Evolutionary conservation across 2,329 filamentous ascomycete species (phyloP).

Genomic region (Emergomyces africanus): DNA sequence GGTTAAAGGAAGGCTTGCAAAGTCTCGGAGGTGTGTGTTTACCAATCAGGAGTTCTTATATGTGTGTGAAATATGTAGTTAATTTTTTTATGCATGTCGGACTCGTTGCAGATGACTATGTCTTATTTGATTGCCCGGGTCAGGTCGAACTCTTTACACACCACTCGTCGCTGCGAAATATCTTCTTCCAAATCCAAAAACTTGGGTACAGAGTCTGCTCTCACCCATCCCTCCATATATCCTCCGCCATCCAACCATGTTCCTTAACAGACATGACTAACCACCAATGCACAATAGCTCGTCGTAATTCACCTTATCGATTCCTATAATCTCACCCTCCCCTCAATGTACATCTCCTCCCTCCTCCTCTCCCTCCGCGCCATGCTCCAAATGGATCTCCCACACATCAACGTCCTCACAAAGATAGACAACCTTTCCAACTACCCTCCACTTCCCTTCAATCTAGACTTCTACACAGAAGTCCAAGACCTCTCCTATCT

Average conservation of each 20-base stretch:
- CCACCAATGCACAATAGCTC: conserved; percentile 44
- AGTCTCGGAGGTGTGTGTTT: conserved; percentile 50
- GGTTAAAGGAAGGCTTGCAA: conserved; percentile 71
- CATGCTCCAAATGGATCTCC: conserved; percentile 97
- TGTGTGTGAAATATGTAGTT: neutral
- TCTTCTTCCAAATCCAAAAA: conserved; percentile 84
- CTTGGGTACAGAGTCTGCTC: conserved; percentile 72
- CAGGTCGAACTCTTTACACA: conserved; percentile 97
- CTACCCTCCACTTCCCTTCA: conserved; percentile 82
- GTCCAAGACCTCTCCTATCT: conserved; percentile 85
- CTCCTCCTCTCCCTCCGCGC: conserved; percentile 83
- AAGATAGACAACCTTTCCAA: conserved; percentile 91
- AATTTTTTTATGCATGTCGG: neutral
- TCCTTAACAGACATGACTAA: conserved; percentile 5
- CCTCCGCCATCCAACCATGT: neutral
- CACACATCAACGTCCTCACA: conserved; percentile 88
- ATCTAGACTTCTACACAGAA: conserved; percentile 94
- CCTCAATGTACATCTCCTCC: conserved; percentile 89
- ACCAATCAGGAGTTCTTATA: neutral
- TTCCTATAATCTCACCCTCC: conserved; percentile 82
- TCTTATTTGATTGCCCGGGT: conserved; percentile 91
- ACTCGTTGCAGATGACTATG: conserved; percentile 56
- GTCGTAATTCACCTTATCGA: conserved; percentile 90
- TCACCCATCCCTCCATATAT: conserved; percentile 6
- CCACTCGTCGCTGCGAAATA: conserved; percentile 79